These are phyloP conservation scores for Sporisorium exsertum DNA, from an alignment of 1,284 basidiomycete genomes.

Conservation along the genomic window DNA sequence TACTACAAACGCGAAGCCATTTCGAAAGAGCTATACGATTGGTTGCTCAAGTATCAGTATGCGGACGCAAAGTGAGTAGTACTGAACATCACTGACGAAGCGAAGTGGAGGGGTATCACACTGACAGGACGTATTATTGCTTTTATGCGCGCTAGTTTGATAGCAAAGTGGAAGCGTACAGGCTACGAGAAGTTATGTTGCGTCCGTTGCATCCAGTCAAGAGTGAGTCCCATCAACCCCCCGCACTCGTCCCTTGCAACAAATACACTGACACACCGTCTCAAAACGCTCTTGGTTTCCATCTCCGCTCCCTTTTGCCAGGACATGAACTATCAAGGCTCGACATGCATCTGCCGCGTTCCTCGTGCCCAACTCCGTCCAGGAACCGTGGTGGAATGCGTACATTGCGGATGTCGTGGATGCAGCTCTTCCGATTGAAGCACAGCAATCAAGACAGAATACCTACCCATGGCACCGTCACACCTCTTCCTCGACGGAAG, in stretches of 20 bases:
- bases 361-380: constrained; percentile 91
- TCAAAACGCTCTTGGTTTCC: background rate
- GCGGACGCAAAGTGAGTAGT: constrained; percentile 89
- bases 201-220: constrained; percentile 93
- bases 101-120: background rate
- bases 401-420: constrained; percentile 78
- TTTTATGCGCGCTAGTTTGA: constrained; percentile 75
- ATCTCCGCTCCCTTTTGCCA: background rate
- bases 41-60: constrained; percentile 96
- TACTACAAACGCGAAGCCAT: constrained; percentile 99
- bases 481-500: background rate
- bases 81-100: background rate
- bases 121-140: background rate
- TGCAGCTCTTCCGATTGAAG: constrained; percentile 60
- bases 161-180: constrained; percentile 99
- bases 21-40: constrained; percentile 93
- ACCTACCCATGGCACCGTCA: background rate
- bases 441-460: background rate
- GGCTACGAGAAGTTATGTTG: constrained; percentile 99
- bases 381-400: constrained; percentile 95
- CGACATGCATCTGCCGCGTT: constrained; percentile 98
- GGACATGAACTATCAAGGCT: constrained; percentile 99
- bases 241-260: background rate
- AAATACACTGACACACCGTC: constrained; percentile 19
- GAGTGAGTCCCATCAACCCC: constrained; percentile 73